phyloP scores from a whole-genome alignment of 768 basidiomycete genomes.

The Lactarius sanguifluus region DNA sequence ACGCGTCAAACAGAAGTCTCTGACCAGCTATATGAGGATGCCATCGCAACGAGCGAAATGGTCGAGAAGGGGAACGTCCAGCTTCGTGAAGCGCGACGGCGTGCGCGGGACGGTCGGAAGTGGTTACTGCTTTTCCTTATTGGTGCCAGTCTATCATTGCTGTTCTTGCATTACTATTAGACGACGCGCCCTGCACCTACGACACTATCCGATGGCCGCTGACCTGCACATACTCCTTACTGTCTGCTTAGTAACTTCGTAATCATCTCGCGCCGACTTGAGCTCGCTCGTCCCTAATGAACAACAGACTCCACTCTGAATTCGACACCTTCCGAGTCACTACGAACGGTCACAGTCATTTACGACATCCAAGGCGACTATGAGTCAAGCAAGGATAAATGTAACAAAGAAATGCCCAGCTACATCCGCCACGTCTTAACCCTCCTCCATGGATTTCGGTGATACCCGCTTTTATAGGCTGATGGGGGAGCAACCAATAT shows the following conservation, averaged over 20 bases:
- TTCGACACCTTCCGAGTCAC: not conserved
- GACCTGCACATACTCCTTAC: not conserved
- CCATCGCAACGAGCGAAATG: constrained; percentile 79
- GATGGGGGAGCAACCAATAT: not conserved
- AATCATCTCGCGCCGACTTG: not conserved
- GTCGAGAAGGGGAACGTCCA: constrained; percentile 91
- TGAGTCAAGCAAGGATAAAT: not conserved
- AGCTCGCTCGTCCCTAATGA: not conserved
- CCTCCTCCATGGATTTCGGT: not conserved
- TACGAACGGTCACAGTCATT: not conserved
- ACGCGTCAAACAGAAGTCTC: constrained; percentile 89
- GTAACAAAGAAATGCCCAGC: not conserved
- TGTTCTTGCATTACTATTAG: constrained; percentile 93
- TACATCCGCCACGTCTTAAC: not conserved
- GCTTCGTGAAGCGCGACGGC: constrained; percentile 82
- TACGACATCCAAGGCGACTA: not conserved
- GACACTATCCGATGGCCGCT: not conserved
- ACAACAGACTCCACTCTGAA: not conserved
- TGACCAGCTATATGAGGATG: constrained; percentile 93
- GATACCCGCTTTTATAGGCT: not conserved
- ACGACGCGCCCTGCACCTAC: not conserved
- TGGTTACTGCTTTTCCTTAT: constrained; percentile 91
- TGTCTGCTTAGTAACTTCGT: not conserved
- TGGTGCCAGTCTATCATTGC: constrained; percentile 84
- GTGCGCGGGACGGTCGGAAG: constrained; percentile 82